Evolutionary conservation across 257 asterid genomes (phyloP), one percentile per base, ranked within the genome.

Genomic region (Rauvolfia tetraphylla): DNA sequence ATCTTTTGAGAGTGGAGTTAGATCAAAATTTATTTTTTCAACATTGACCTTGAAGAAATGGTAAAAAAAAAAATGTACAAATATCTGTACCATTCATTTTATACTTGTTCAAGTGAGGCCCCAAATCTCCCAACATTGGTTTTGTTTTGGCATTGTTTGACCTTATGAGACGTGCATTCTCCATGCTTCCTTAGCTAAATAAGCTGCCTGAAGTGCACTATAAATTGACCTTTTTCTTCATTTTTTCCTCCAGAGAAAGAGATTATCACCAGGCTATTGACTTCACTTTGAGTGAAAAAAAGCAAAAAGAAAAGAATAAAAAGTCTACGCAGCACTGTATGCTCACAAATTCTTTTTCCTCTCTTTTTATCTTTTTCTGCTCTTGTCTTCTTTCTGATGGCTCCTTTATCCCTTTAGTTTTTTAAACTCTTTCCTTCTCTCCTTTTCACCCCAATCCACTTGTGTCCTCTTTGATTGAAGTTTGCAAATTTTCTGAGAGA

Each of bases 381-480:
- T 27, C 36, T 42, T 62, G 51, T 75, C 79, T 9, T 56, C 36
- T 53, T 67, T 39, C 62, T 49, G 10, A 63, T 65, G 39, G 65
- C 71, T 75, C 39, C 27, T 75, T 67, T 75, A 67, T 65, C 74
- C 74, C 29, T 20, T 31, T 70, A 70, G 23, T 39, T 36, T 33
- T 11, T 54, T 53, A 17, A n/a, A 71, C 41, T 46, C 54, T 65
- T 27, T 38, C 44, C 25, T 61, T 15, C 71, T 17, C 46, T 25
- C 14, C 12, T 34, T 1, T 62, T 62, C 73, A 38, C 8, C 51
- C 46, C 31, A 22, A 18, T 63, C 42, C 41, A 34, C 31, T 54
- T 68, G 22, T 38, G 12, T 27, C n/a, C n/a, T 25, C 42, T 12
- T 48, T 12, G 1, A n/a, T 56, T 34, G n/a, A 2, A 53, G 57